These are phyloP conservation scores for Rhodosporidiobolus odoratus DNA, from an alignment of 768 basidiomycete species.

Conservation along the genomic window DNA sequence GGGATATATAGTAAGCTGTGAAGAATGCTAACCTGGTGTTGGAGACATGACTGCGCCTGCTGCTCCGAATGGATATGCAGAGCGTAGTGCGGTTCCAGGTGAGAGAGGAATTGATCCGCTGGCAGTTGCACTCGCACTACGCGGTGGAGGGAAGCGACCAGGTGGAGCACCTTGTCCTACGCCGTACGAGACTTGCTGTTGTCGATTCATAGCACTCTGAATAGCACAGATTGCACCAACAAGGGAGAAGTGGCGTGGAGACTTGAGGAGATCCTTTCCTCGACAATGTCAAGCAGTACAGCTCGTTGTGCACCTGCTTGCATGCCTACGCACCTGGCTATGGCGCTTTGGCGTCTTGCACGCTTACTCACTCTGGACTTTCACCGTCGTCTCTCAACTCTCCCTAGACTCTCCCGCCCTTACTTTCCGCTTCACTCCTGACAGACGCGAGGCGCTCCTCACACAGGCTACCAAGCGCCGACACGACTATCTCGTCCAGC, in stretches of 20 bases:
- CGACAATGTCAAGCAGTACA: no score
- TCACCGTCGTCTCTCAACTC: no score
- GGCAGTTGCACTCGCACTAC: not conserved
- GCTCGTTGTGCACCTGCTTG: no score
- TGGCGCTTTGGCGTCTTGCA: no score
- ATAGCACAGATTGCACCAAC: no score
- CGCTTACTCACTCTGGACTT: no score
- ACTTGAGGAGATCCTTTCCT: no score
- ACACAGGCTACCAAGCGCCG: not conserved
- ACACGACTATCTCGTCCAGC: not conserved
- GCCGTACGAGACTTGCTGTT: not conserved
- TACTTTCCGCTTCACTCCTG: no score
- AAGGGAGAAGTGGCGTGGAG: no score
- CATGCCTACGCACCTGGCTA: no score
- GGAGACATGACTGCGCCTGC: slow-evolving; percentile 4
- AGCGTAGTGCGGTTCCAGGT: not conserved
- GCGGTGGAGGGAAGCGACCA: not conserved
- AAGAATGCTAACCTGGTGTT: not conserved
- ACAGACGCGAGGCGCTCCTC: no score
- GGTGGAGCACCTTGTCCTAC: slow-evolving; percentile 19
- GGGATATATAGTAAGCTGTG: not conserved
- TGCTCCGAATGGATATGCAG: not conserved
- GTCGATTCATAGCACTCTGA: not conserved
- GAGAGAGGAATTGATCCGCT: not conserved
- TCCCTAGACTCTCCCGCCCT: no score